Conservation (phyloP, 805 yeast species). For the Blastobotrys peoriensis region DNA sequence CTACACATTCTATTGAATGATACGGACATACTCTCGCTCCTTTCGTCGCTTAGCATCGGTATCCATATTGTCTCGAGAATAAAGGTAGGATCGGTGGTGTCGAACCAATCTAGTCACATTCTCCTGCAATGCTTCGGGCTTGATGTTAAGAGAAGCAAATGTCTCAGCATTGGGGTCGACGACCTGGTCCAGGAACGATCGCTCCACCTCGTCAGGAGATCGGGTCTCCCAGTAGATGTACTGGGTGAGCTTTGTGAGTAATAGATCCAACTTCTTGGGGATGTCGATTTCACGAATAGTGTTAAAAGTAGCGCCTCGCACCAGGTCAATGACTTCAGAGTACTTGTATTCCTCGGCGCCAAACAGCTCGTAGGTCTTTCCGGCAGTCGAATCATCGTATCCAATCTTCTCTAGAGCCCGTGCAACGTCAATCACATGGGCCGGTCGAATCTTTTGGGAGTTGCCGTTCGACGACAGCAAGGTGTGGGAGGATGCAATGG, state of each 20-base stretch:
- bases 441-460: slow-evolving; percentile 59
- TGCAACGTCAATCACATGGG: slow-evolving; percentile 74
- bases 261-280: slow-evolving; percentile 36
- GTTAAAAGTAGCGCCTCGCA: slow-evolving; percentile 52
- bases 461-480: slow-evolving; percentile 63
- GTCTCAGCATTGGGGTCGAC: slow-evolving; percentile 56
- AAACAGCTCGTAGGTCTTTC: slow-evolving; percentile 65
- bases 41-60: slow-evolving; percentile 13
- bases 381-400: slow-evolving; percentile 73
- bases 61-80: slow-evolving; percentile 9
- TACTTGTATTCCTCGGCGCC: slow-evolving; percentile 64
- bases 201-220: slow-evolving; percentile 68
- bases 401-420: slow-evolving; percentile 72
- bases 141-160: slow-evolving; percentile 65
- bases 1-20: slow-evolving; percentile 10
- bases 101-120: slow-evolving; percentile 14
- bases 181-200: slow-evolving; percentile 62
- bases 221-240: slow-evolving; percentile 41
- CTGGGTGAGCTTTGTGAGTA: slow-evolving; percentile 34
- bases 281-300: slow-evolving; percentile 35
- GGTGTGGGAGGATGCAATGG: slow-evolving; percentile 48
- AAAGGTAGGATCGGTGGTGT: slow-evolving; percentile 14
- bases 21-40: slow-evolving; percentile 11
- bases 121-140: slow-evolving; percentile 17
- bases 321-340: slow-evolving; percentile 61